These are phyloP conservation scores for Cylindrotheca fusiformis DNA, from an alignment of 108 stramenopile genomes.

Conservation along the genomic window DNA sequence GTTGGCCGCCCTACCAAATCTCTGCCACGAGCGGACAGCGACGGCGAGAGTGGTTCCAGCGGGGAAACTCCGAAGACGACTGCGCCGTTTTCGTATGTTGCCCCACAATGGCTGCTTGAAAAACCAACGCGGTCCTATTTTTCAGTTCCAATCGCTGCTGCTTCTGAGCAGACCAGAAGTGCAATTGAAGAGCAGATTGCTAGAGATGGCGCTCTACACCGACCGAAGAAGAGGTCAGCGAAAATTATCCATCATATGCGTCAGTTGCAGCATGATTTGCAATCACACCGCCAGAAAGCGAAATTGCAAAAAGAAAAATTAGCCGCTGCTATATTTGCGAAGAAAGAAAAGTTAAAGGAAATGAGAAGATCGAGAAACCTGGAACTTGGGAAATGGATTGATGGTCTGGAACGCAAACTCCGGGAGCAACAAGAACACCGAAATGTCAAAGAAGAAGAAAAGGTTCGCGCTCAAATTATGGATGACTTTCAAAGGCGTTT, in stretches of 20 bases:
- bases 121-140: slow-evolving; percentile 27
- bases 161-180: slow-evolving; percentile 1
- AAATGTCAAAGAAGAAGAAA: slow-evolving; percentile 12
- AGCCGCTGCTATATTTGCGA: slow-evolving; percentile 17
- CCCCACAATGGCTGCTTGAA: slow-evolving; percentile 31
- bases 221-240: background rate
- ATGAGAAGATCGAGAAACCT: slow-evolving; percentile 7
- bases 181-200: slow-evolving; percentile 10
- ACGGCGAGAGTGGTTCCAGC: background rate
- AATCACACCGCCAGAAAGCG: slow-evolving; percentile 1
- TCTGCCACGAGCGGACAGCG: background rate
- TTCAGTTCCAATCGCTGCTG: slow-evolving; percentile 30
- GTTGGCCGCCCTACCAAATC: background rate
- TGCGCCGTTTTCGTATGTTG: slow-evolving; percentile 7
- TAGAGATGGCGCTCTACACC: background rate
- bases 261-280: slow-evolving; percentile 8
- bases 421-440: slow-evolving; percentile 18
- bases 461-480: background rate
- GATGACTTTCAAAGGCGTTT: slow-evolving; percentile 17
- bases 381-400: slow-evolving; percentile 4
- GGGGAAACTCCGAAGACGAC: background rate
- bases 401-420: slow-evolving; percentile 15
- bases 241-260: background rate
- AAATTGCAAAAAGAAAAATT: slow-evolving; percentile 26
- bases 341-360: slow-evolving; percentile 11